Conservation (phyloP, 768 basidiomycete species). For the Lactifluus volemus region DNA sequence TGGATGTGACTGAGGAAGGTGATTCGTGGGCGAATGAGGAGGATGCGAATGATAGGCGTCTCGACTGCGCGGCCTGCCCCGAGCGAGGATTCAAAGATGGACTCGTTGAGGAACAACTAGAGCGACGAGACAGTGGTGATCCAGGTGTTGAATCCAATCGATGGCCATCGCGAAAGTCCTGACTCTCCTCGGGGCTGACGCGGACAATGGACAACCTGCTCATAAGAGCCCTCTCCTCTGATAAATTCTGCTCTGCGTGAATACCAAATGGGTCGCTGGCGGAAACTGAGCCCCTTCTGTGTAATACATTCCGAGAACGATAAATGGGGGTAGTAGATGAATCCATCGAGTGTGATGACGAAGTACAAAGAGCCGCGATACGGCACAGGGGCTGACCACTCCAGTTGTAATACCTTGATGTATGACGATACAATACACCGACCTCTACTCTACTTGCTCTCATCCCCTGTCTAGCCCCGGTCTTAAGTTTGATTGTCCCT, state of each 20-base stretch:
- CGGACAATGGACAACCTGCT: constrained; percentile 19
- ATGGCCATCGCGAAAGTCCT: neutral
- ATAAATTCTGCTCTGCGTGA: constrained; percentile 2
- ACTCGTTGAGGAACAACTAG: neutral
- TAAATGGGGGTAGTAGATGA: neutral
- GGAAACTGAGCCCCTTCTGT: constrained; percentile 13
- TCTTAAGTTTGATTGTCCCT: no score
- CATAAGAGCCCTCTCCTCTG: constrained; percentile 13
- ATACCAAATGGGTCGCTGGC: constrained; percentile 18
- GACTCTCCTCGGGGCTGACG: constrained; percentile 7
- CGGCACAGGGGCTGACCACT: neutral
- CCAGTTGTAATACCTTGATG: neutral
- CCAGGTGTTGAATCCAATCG: neutral
- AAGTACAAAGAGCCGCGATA: neutral
- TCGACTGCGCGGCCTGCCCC: neutral
- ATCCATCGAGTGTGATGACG: constrained; percentile 2
- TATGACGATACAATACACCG: neutral
- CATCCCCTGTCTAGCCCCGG: no score
- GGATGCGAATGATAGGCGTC: constrained; percentile 19
- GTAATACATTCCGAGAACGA: constrained; percentile 1
- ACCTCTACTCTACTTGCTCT: no score
- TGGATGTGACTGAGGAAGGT: neutral
- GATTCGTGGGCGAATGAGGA: constrained; percentile 15
- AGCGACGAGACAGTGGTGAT: constrained; percentile 1
- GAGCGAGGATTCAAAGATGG: neutral